Percentiles rank a stretch among this genome's conserved stretches.
These are phyloP conservation scores for Rhodotorula toruloides DNA, from an alignment of 768 basidiomycete genomes.

Conservation along the genomic window DNA sequence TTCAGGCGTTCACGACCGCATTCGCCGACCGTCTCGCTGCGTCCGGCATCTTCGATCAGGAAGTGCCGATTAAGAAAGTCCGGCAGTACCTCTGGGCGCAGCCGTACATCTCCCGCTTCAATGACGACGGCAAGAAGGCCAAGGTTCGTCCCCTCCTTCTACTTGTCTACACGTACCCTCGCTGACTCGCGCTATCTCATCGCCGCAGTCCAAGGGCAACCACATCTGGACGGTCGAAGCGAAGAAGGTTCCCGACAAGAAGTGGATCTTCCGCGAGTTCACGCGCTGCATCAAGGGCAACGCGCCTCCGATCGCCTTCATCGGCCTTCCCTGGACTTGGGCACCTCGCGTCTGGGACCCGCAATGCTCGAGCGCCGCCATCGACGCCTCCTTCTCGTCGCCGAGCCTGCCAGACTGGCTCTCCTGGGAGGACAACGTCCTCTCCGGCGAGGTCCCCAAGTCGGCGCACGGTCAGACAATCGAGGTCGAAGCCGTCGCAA, in stretches of 20 bases:
- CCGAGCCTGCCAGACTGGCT: conserved; percentile 81
- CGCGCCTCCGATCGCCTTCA: conserved; percentile 66
- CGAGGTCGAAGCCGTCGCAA: conserved; percentile 38
- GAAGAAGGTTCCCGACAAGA: conserved; percentile 54
- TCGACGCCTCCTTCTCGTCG: conserved; percentile 72
- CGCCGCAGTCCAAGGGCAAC: conserved; percentile 57
- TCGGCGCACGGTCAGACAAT: conserved; percentile 20
- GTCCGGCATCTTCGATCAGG: conserved; percentile 23
- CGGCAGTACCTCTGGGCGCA: conserved; percentile 89
- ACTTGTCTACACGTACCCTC: background rate
- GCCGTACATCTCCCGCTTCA: conserved; percentile 89
- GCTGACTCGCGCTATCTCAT: background rate
- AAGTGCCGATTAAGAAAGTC: conserved; percentile 40
- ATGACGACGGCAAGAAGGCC: conserved; percentile 97
- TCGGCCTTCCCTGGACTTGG: conserved; percentile 71
- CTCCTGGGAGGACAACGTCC: conserved; percentile 64
- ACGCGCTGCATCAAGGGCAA: conserved; percentile 77
- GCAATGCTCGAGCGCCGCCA: conserved; percentile 68
- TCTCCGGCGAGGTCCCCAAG: conserved; percentile 65
- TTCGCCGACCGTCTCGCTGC: conserved; percentile 76
- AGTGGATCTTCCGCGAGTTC: conserved; percentile 85
- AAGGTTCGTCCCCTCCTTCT: conserved; percentile 52
- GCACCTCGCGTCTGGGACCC: conserved; percentile 95
- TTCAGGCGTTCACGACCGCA: conserved; percentile 92
- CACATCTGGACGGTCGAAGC: conserved; percentile 99